Evolutionary conservation across 176 grass and related monocot genomes (phyloP).

Genomic region (Musa beccarii): DNA sequence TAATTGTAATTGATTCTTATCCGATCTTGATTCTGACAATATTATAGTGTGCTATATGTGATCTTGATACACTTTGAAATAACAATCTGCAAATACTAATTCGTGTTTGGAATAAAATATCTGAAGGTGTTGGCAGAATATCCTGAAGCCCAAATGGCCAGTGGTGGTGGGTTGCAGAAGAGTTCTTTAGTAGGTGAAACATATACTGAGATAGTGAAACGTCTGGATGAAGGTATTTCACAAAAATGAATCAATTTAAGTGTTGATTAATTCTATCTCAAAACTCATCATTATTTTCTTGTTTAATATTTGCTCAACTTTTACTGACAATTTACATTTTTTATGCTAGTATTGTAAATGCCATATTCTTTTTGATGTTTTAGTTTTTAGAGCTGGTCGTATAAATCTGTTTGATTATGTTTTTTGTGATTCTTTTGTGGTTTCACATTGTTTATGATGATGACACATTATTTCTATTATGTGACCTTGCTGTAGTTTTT

Average conservation of each 20-base stretch:
- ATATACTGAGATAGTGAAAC: slow-evolving; percentile 51
- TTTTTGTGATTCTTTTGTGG: neutral
- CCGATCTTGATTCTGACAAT: neutral
- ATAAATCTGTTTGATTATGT: neutral
- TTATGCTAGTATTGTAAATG: neutral
- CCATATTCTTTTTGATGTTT: neutral
- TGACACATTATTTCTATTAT: neutral
- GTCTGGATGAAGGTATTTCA: slow-evolving; percentile 72
- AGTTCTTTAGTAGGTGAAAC: slow-evolving; percentile 43
- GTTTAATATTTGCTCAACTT: neutral
- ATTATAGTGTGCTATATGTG: neutral
- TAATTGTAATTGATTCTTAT: neutral
- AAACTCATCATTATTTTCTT: neutral
- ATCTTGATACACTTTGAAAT: neutral
- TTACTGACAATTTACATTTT: too few relatives aligned
- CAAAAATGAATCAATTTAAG: neutral
- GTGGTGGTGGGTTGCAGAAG: slow-evolving; percentile 30
- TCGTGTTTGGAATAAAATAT: slow-evolving; percentile 17
- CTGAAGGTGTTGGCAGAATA: slow-evolving; percentile 78
- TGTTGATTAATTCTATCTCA: neutral
- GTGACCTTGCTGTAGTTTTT: neutral
- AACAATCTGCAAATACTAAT: slow-evolving; percentile 12
- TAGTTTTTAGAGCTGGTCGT: neutral
- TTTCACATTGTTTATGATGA: neutral
- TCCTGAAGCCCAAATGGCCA: slow-evolving; percentile 36